A percentile compares a stretch with the other conserved stretches of the same genome.
phyloP scores from a whole-genome alignment of 148 eudicot species.

The Rhododendron ferrugineum region DNA sequence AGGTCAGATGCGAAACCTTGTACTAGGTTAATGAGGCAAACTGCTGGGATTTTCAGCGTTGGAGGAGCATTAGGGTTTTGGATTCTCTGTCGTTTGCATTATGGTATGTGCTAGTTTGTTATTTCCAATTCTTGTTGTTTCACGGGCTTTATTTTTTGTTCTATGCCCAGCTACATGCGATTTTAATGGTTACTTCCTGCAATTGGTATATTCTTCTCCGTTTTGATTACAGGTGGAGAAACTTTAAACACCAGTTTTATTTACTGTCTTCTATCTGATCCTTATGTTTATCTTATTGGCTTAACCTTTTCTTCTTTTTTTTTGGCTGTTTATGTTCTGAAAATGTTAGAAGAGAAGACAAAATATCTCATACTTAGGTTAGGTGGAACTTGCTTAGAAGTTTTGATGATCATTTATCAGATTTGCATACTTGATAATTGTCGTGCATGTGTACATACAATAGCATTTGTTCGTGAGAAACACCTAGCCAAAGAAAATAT shows the following conservation, averaged over 20 bases:
- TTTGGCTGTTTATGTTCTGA: background rate
- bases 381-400: background rate
- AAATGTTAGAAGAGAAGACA: background rate
- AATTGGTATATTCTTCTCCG: background rate
- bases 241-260: background rate
- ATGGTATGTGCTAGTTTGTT: slow-evolving; percentile 43
- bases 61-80: slow-evolving; percentile 96
- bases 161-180: background rate
- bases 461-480: background rate
- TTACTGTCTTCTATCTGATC: background rate
- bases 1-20: slow-evolving; percentile 93
- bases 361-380: background rate
- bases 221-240: background rate
- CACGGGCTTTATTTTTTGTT: background rate
- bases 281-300: background rate
- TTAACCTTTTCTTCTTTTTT: background rate
- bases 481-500: background rate
- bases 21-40: slow-evolving; percentile 77
- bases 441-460: background rate
- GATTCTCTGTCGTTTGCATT: slow-evolving; percentile 84
- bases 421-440: background rate
- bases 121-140: background rate
- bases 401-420: too few species aligned
- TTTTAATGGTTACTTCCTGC: background rate
- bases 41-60: slow-evolving; percentile 78